Conservation (phyloP, 257 asterid genomes). For the Scutellaria baicalensis region DNA sequence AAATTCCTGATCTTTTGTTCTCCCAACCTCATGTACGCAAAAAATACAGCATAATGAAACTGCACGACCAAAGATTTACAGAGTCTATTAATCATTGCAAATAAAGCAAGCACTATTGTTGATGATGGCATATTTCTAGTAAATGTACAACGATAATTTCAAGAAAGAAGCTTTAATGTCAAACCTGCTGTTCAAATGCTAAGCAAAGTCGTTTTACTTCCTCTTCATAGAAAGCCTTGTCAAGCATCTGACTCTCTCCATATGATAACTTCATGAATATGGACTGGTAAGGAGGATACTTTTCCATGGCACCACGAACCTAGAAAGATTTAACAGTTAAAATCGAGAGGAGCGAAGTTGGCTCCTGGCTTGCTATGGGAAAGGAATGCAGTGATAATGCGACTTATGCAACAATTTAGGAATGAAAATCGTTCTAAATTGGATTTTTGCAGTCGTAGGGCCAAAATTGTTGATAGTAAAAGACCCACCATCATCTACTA, state of each 20-base stretch:
- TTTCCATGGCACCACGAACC: slow-evolving; percentile 88
- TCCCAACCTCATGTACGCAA: slow-evolving; percentile 77
- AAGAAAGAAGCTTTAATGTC: slow-evolving; percentile 6
- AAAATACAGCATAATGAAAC: slow-evolving; percentile 84
- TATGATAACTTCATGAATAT: slow-evolving; percentile 74
- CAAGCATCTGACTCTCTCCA: slow-evolving; percentile 94
- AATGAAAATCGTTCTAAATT: background rate
- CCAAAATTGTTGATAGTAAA: background rate
- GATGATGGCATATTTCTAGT: background rate
- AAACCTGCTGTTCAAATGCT: slow-evolving; percentile 91
- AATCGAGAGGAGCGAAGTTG: background rate
- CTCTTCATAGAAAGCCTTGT: slow-evolving; percentile 94
- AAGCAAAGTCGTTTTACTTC: slow-evolving; percentile 90
- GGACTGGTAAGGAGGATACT: slow-evolving; percentile 81
- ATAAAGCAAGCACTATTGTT: background rate
- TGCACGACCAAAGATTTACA: slow-evolving; percentile 26
- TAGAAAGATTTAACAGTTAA: slow-evolving; percentile 15
- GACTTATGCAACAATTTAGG: background rate
- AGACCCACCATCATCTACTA: background rate
- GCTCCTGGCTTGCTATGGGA: background rate
- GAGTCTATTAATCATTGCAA: background rate
- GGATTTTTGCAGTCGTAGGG: background rate
- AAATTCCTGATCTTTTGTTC: slow-evolving; percentile 93
- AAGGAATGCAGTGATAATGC: too few species aligned
- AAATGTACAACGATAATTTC: background rate